Conservation (phyloP, 306 rosid species). For the Lablab purpureus region DNA sequence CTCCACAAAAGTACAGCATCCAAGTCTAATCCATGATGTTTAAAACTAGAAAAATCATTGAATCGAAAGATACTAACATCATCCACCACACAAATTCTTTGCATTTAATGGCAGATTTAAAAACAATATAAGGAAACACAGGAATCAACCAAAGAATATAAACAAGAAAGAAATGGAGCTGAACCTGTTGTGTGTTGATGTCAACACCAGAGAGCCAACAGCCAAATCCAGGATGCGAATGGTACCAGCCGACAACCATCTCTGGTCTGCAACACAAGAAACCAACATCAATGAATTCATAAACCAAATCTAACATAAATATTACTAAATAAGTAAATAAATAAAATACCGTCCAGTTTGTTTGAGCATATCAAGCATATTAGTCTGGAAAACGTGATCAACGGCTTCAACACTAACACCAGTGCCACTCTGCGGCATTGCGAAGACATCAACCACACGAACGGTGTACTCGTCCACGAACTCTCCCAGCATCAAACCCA, state of each 20-base stretch:
- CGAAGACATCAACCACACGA: conserved; percentile 94
- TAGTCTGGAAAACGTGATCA: conserved; percentile 96
- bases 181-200: conserved; percentile 96
- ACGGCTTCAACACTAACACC: conserved; percentile 99
- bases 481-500: conserved; percentile 98
- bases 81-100: conserved; percentile 6
- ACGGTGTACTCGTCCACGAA: conserved; percentile 94
- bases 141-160: neutral
- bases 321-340: neutral
- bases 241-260: conserved; percentile 99
- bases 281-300: neutral
- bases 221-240: conserved; percentile 99
- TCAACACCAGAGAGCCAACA: conserved; percentile 99
- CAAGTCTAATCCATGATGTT: neutral
- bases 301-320: conserved; percentile 2
- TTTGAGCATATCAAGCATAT: conserved; percentile 98
- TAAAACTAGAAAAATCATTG: neutral
- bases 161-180: neutral
- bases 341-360: conserved; percentile 85
- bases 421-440: conserved; percentile 99
- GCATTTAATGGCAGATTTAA: neutral
- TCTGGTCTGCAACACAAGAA: conserved; percentile 73
- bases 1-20: neutral
- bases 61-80: neutral
- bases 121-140: conserved; percentile 30